A percentile compares a stretch with the other conserved stretches of the same genome.
phyloP scores from a whole-genome alignment of 169 alveolate genomes.

The Cryptosporidium sp. region DNA sequence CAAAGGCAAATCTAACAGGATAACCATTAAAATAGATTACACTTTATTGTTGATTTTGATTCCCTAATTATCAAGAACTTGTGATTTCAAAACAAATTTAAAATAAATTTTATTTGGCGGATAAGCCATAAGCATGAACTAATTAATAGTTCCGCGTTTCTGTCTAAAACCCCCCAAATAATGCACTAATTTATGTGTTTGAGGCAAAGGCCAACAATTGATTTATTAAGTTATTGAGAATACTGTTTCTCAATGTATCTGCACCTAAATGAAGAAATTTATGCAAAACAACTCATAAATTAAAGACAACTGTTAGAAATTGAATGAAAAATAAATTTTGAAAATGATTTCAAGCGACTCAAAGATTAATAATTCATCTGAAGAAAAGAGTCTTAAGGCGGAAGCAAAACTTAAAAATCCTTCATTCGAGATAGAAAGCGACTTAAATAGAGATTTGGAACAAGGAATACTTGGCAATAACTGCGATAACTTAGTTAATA shows the following conservation, averaged over 20 bases:
- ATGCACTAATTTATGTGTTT: slow-evolving; percentile 27
- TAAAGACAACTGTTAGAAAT: background rate
- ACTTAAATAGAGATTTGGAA: background rate
- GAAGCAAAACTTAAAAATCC: background rate
- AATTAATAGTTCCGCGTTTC: slow-evolving; percentile 75
- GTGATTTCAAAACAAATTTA: background rate
- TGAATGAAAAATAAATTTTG: slow-evolving; percentile 1
- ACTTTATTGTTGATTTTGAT: too few species aligned
- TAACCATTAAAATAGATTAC: too few species aligned
- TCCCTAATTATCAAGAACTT: background rate
- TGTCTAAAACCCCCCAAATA: slow-evolving; percentile 71
- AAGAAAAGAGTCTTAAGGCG: background rate
- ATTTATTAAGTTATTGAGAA: slow-evolving; percentile 11
- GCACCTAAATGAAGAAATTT: background rate
- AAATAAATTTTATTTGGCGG: slow-evolving; percentile 4
- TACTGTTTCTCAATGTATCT: slow-evolving; percentile 1
- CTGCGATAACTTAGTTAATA: background rate
- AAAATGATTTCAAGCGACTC: slow-evolving; percentile 23
- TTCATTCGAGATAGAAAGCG: background rate
- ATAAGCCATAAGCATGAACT: slow-evolving; percentile 16
- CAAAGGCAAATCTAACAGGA: too few species aligned
- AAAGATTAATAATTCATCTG: background rate
- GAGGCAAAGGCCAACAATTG: background rate
- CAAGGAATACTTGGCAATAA: slow-evolving; percentile 11
- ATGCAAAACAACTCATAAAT: background rate